Base-by-base conservation (phyloP, 2,329 filamentous ascomycete species). In the Fusarium fujikuroi region DNA sequence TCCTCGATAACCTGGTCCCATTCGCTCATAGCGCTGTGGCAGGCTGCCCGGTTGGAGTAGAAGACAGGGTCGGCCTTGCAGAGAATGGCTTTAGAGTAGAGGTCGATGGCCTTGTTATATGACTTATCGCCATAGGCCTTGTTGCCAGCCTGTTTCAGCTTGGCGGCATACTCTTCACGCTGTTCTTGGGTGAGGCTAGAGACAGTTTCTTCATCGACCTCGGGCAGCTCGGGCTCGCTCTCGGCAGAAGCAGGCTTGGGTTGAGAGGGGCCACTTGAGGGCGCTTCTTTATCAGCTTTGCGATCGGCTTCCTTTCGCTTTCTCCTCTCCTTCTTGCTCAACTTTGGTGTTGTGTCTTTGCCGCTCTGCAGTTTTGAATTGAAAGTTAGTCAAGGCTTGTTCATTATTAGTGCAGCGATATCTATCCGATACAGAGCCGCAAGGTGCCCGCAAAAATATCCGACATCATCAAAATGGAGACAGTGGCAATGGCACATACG, bases 1-100 rank as follows among this genome's bases (percentile, higher is more conserved):
- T 99, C 96, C 79, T 97, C 95, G 72, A 99, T 93, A 65, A 98
- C 96, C 87, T 96, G 95, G 56, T 97, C 92, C 95, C 95, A 99
- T 78, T 97, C 89, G 74, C 91, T 91, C 80, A 96, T 91, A 75
- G 96, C 95, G 82, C 97, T 98, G 86, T 95, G 97, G 88, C 96
- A 99, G 61, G 96, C 96, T 65, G 96, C 96, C 78, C 96, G 93
- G 88, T 99, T 99, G 73, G 96, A 98, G 89, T 97, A 99, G 88
- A 96, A 99, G 82, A 99, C 95, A 37, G 96, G 95, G 80, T 99
- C 96, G 65, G 95, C 92, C 86, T 96, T 97, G 92, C 96, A 98
- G 58, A 98, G 86, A 78, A 99, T 97, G 57, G 96, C 96, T 85
- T 97, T 94, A 75, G 93, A 93, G 85, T 99, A 99, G 40, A 99